Evolutionary conservation across 2,329 filamentous ascomycete genomes (phyloP), one percentile per base, ranked within the genome.

Genomic region (Sphaerulina musiva): DNA sequence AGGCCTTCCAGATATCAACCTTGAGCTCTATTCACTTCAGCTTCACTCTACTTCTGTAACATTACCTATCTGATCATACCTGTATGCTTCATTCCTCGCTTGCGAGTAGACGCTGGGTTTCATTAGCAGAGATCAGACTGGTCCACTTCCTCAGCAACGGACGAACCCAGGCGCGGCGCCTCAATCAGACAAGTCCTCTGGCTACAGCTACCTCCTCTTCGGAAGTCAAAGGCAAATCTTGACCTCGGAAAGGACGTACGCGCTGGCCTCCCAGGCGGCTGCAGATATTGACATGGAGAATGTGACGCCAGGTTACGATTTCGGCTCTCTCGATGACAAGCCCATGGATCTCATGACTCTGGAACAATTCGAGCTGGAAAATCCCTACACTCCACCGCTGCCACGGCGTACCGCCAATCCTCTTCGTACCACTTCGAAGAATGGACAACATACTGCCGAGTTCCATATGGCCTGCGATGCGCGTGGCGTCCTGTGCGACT

Each of bases 371-470:
- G 59, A 63, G 41, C 49, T 45, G n/a, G 56, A 58, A 6, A 51
- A 64, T 45, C 60, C 62, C 1, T 62, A 56, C 40, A 50, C 49
- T 17, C 59, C 59, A 32, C 60, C 60, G 14, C 56, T 48, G 34
- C 41, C 45, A 14, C 56, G 53, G 36, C 38, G 50, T 7, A 42
- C 48, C 36, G 36, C 29, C 3, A 8, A 43, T 2, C 58, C 55
- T 29, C 11, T 49, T 17, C 54, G 51, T 38, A 23, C 52, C 6
- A 31, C 45, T 9, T 43, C 53, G 2, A 57, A 57, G 20, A 31
- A 56, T 43, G 56, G 57, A 6, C 49, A 54, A 11, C 45, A 53
- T 20, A 46, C 45, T 4, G 34, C 46, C 8, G 47, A 32, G 9
- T 62, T 66, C 40, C 44, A 63, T 17, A 46, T 51, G 36, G 46